Conservation (phyloP, 495 filamentous ascomycete species). For the Penicillium lagena region DNA sequence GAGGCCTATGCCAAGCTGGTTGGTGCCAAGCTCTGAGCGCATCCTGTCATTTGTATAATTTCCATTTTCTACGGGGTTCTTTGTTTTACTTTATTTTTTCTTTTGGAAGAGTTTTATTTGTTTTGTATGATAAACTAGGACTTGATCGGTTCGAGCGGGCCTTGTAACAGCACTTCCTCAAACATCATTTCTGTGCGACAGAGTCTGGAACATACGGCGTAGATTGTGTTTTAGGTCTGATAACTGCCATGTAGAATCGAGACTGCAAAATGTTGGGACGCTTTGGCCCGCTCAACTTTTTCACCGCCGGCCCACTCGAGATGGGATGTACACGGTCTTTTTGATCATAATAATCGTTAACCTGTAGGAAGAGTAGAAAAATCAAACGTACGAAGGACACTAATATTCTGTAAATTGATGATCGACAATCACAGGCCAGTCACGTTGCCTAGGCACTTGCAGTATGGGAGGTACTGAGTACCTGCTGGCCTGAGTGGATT, state of each 20-base stretch:
- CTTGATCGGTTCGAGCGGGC: conserved; percentile 40
- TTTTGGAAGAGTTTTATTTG: conserved; percentile 29
- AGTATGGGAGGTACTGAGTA: conserved; percentile 24
- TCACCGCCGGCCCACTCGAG: conserved; percentile 14
- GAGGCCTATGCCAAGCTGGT: conserved; percentile 94
- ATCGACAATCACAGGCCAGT: no score
- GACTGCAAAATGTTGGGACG: conserved; percentile 19
- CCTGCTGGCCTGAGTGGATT: conserved; percentile 20
- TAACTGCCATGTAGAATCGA: conserved; percentile 22
- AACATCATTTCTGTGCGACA: conserved; percentile 5
- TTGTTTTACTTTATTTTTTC: conserved; percentile 24
- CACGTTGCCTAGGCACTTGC: neutral
- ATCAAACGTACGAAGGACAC: neutral
- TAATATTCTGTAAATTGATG: no score
- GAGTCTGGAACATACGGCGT: neutral
- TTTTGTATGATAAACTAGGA: conserved; percentile 41
- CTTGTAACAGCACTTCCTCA: conserved; percentile 40
- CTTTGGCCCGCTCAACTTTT: conserved; percentile 14
- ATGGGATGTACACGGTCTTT: no score
- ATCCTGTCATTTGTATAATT: neutral
- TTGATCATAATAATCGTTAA: neutral
- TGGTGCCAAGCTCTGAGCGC: conserved; percentile 75
- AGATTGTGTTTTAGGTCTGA: conserved; percentile 16
- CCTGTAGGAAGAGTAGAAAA: neutral
- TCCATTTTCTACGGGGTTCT: conserved; percentile 11